Percentiles rank a stretch among this genome's conserved stretches.
These are phyloP conservation scores for Rhizopogon sp. DNA, from an alignment of 768 basidiomycete species.

Conservation along the genomic window DNA sequence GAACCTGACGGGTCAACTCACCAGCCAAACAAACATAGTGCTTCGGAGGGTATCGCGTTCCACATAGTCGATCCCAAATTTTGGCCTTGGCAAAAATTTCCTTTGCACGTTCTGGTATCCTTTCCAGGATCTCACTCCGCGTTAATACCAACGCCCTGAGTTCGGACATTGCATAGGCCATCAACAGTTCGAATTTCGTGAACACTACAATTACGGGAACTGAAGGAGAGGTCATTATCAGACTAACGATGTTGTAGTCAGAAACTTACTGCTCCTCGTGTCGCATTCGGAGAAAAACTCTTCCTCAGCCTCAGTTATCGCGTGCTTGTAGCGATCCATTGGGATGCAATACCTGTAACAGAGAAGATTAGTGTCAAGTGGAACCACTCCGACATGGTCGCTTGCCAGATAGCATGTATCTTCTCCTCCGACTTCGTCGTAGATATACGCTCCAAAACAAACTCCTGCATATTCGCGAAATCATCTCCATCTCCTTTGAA, in stretches of 20 bases:
- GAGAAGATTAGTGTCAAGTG: too few relatives aligned
- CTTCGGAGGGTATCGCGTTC: too few relatives aligned
- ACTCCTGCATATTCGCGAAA: not conserved
- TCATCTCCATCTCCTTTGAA: not conserved
- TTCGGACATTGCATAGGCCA: too few relatives aligned
- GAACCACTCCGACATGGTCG: not conserved
- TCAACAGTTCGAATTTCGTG: not conserved
- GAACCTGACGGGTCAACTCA: too few relatives aligned
- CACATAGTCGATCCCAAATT: too few relatives aligned
- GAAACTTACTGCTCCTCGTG: not conserved
- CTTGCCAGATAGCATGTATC: conserved; percentile 2
- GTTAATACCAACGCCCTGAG: too few relatives aligned
- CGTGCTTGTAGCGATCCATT: too few relatives aligned
- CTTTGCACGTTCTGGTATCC: too few relatives aligned
- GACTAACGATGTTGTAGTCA: not conserved
- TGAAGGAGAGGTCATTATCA: not conserved
- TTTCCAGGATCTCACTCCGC: too few relatives aligned
- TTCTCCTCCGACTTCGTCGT: not conserved
- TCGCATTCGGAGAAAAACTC: not conserved
- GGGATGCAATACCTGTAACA: not conserved
- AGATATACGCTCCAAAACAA: not conserved
- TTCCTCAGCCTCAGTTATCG: not conserved
- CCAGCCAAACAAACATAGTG: too few relatives aligned
- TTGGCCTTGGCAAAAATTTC: too few relatives aligned
- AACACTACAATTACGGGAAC: not conserved